Percentiles rank a stretch among this genome's conserved stretches.
Conservation (phyloP, 2,329 filamentous ascomycete species). For the Trichoderma sp. region DNA sequence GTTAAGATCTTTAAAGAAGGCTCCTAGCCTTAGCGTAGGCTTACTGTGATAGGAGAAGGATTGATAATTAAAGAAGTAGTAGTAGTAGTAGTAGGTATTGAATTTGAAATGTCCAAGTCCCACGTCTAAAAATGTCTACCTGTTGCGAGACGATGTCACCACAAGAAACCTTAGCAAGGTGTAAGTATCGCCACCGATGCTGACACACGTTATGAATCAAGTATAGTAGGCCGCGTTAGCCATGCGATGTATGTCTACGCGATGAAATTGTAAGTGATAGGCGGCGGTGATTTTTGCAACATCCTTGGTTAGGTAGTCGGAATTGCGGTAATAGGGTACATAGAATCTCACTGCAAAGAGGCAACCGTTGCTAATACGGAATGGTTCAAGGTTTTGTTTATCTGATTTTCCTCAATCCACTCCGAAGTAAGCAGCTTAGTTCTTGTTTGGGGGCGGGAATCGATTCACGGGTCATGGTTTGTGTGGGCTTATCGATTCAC, state of each 20-base stretch:
- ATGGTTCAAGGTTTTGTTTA: not conserved
- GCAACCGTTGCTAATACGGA: not conserved
- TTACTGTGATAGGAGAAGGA: too few species aligned
- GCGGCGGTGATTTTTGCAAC: too few species aligned
- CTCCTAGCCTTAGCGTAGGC: too few species aligned
- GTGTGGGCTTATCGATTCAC: not conserved
- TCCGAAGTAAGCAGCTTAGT: not conserved
- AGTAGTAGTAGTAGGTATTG: too few species aligned
- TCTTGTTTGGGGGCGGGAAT: not conserved
- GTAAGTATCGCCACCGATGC: constrained; percentile 3
- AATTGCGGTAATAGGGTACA: not conserved
- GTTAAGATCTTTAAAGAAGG: too few species aligned
- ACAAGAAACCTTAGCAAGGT: constrained; percentile 1
- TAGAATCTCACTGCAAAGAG: not conserved
- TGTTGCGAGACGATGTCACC: not conserved
- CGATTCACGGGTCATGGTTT: not conserved
- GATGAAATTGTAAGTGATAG: too few species aligned
- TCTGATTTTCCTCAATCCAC: not conserved
- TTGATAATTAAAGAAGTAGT: too few species aligned
- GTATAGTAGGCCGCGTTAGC: not conserved
- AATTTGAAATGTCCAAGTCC: not conserved
- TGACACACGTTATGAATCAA: not conserved
- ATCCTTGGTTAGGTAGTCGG: not conserved
- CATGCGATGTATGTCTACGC: too few species aligned
- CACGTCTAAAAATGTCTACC: not conserved